Evolutionary conservation across 192 early-diverging fungal genomes (phyloP).

Genomic region (Linnemannia elongata): DNA sequence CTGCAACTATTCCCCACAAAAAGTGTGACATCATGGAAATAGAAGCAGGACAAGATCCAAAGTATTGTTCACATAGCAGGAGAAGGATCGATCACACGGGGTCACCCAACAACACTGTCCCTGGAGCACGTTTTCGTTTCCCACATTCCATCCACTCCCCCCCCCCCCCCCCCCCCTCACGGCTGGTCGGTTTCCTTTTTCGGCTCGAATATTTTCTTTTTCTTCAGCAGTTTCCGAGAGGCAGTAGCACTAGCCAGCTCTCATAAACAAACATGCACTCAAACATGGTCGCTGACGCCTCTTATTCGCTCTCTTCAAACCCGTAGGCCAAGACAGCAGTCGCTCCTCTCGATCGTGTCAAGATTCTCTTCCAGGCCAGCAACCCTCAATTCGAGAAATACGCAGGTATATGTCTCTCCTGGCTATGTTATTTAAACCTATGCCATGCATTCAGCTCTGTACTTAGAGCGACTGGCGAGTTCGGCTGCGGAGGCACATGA

Average conservation of each 20-base stretch:
- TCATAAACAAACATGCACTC: background rate
- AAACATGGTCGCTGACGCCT: background rate
- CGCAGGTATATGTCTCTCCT: slow-evolving; percentile 59
- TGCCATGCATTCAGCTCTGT: background rate
- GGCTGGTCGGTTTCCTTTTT: background rate
- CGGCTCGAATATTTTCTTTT: slow-evolving; percentile 1
- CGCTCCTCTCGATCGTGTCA: slow-evolving; percentile 88
- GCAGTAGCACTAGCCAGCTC: background rate
- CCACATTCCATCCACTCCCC: background rate
- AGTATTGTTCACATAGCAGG: background rate
- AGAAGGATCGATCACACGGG: background rate
- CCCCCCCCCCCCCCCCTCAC: background rate
- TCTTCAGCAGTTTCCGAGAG: background rate
- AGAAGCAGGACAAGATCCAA: background rate
- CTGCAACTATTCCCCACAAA: background rate
- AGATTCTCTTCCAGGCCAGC: slow-evolving; percentile 88
- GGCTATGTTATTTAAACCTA: background rate
- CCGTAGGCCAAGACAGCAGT: slow-evolving; percentile 79
- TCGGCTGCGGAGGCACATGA: too few species aligned
- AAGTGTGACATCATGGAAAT: background rate
- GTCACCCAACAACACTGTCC: background rate
- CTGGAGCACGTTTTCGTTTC: background rate
- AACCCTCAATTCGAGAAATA: slow-evolving; percentile 79
- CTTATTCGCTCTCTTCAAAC: background rate
- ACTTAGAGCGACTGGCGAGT: too few species aligned